A percentile compares a stretch with the other conserved stretches of the same genome.
Conservation (phyloP, 805 yeast species). For the Ogataea parapolymorpha region DNA sequence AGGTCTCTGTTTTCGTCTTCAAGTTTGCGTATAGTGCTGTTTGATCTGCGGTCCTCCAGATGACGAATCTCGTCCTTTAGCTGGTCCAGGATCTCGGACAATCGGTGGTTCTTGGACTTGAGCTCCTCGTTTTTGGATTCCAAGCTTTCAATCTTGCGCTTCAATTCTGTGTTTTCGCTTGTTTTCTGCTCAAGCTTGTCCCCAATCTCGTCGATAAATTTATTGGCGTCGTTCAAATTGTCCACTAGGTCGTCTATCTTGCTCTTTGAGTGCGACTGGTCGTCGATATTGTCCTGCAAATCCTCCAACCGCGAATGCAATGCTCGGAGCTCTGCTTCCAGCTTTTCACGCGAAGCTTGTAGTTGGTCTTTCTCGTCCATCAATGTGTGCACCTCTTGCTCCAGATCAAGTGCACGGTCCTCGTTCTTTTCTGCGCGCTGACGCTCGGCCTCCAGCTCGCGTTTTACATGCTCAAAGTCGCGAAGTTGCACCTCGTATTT, state of each 20-base stretch:
- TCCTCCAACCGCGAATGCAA: constrained; percentile 6
- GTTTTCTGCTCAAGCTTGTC: constrained; percentile 21
- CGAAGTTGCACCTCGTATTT: constrained; percentile 8
- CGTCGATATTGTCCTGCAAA: constrained; percentile 3
- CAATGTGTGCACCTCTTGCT: constrained; percentile 10
- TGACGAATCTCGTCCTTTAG: constrained; percentile 4
- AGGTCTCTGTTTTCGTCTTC: constrained; percentile 5
- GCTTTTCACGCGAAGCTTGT: constrained; percentile 11
- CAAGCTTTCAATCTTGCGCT: constrained; percentile 22
- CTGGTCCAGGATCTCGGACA: constrained; percentile 6
- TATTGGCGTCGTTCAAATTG: constrained; percentile 13
- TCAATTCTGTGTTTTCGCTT: constrained; percentile 13
- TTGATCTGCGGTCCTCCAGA: constrained; percentile 4
- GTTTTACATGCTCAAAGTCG: constrained; percentile 9
- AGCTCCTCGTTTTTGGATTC: constrained; percentile 25
- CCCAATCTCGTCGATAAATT: constrained; percentile 24
- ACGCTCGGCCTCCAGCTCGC: constrained; percentile 8
- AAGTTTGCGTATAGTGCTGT: neutral
- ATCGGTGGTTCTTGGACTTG: constrained; percentile 3
- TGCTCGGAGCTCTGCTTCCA: constrained; percentile 5
- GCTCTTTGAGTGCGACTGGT: constrained; percentile 10
- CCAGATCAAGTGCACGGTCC: constrained; percentile 12
- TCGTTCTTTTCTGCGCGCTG: constrained; percentile 10
- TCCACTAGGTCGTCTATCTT: constrained; percentile 13
- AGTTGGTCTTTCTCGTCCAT: constrained; percentile 16